Base-by-base conservation (phyloP, 2,329 filamentous ascomycete genomes). In the Truncatella angustata region DNA sequence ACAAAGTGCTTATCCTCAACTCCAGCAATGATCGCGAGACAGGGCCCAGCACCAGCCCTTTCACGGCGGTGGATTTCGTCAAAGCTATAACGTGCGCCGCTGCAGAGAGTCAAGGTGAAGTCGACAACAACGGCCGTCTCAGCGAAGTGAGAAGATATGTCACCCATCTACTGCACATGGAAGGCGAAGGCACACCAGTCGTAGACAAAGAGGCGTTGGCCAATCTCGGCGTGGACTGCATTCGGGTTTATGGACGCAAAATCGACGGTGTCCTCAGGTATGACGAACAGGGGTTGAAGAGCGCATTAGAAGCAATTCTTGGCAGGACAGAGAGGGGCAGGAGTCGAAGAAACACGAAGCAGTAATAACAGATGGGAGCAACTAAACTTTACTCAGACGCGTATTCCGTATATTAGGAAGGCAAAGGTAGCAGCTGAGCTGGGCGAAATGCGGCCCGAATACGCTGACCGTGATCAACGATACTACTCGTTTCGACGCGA, bases 11-110 rank as follows among this genome's bases (percentile, higher is more conserved):
- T 6, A 88, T 96, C 23, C 74, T 96, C 5, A 97, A 97, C 63
- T 89, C 90, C 20, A 88, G 81, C 1, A 75, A 88, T 0, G 93
- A 97, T 64, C 85, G 93, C 9, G 93, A 97, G 73, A 96, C 91
- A 0, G 90, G 91, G 0, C 90, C 91, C 0, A 76, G 76, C 0
- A 65, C 65, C 0, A 56, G 77, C 0, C 84, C 87, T 0, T 91
- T 90, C 63, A 82, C 84, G 0, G 93, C 90, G 0, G 72, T 83
- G 0, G 91, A 96, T 62, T 97, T 97, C 65, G 82, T 97, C 0
- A 82, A 79, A 10, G 90, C 93, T 0, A 87, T 97, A 43, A 84
- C 84, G 0, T 80, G 84, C 20, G 92, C 91, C 0, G 88, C 87
- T 34, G 80, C 83, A 30, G 81, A 91, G 59, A 91, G 86, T 49